phyloP scores from a whole-genome alignment of 345 rosid species.

The Mangifera indica region DNA sequence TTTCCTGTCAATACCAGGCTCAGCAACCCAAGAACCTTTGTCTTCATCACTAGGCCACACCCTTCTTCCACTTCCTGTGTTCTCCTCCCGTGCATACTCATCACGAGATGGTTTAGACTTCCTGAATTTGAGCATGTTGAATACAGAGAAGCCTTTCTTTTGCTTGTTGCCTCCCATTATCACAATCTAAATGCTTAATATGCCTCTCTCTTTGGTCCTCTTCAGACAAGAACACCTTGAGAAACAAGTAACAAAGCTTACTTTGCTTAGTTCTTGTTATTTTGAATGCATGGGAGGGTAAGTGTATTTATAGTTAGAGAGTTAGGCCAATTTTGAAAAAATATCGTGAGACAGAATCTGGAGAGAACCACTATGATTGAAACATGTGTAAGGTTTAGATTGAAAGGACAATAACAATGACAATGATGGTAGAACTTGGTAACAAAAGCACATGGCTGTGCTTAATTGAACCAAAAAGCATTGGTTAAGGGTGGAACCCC shows the following conservation, averaged over 20 bases:
- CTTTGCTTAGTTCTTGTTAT: not conserved
- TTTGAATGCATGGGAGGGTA: not conserved
- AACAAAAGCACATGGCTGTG: not conserved
- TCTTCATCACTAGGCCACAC: constrained; percentile 41
- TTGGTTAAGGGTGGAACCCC: not conserved
- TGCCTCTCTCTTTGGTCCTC: too few relatives aligned
- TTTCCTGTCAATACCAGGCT: constrained; percentile 45
- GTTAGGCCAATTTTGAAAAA: too few relatives aligned
- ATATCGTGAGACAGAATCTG: too few relatives aligned
- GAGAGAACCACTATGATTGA: not conserved
- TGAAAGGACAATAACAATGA: not conserved
- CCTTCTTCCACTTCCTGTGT: constrained; percentile 18
- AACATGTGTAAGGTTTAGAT: constrained; percentile 11
- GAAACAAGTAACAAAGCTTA: too few relatives aligned
- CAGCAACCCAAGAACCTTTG: constrained; percentile 37
- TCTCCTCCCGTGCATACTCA: constrained; percentile 15
- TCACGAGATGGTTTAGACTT: constrained; percentile 26
- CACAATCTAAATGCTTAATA: too few relatives aligned
- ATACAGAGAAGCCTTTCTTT: constrained; percentile 32
- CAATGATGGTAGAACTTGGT: not conserved
- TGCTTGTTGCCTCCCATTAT: constrained; percentile 38
- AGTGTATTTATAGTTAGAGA: not conserved
- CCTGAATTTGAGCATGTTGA: constrained; percentile 38
- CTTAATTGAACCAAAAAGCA: not conserved
- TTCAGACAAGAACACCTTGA: too few relatives aligned